Evolutionary conservation across 192 early-diverging fungal species (phyloP).

Genomic region (Polychytrium aggregatum): DNA sequence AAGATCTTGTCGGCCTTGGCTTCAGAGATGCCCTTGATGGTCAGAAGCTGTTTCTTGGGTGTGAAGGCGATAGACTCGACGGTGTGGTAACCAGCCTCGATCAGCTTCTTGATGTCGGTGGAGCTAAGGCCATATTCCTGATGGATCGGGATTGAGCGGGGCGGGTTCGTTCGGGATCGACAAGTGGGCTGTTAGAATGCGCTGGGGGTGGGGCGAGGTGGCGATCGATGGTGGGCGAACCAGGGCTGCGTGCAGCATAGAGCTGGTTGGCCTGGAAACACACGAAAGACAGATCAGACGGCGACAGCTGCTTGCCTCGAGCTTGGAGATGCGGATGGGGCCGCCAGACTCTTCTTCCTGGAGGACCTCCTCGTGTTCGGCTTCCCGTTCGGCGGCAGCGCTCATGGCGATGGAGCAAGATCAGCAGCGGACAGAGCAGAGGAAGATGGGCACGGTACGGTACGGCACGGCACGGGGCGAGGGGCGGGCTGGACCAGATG

Average conservation of each 20-base stretch:
- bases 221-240: no score
- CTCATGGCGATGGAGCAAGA: no score
- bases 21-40: conserved; percentile 92
- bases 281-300: neutral
- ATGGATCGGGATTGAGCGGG: neutral
- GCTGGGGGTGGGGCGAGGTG: neutral
- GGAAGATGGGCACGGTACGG: no score
- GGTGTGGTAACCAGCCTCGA: conserved; percentile 76
- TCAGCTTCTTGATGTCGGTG: conserved; percentile 48
- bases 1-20: conserved; percentile 92
- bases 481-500: no score
- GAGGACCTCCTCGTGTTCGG: no score
- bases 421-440: no score
- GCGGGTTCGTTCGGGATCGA: no score
- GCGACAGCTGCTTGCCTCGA: conserved; percentile 29
- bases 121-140: conserved; percentile 30
- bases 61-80: conserved; percentile 91
- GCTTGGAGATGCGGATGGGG: conserved; percentile 3
- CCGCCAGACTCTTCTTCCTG: no score
- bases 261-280: neutral
- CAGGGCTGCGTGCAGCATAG: neutral
- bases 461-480: no score
- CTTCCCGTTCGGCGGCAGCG: no score
- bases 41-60: conserved; percentile 71
- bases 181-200: no score